Conservation (phyloP, 2,329 filamentous ascomycete genomes). For the Ambrosiella beaveri region DNA sequence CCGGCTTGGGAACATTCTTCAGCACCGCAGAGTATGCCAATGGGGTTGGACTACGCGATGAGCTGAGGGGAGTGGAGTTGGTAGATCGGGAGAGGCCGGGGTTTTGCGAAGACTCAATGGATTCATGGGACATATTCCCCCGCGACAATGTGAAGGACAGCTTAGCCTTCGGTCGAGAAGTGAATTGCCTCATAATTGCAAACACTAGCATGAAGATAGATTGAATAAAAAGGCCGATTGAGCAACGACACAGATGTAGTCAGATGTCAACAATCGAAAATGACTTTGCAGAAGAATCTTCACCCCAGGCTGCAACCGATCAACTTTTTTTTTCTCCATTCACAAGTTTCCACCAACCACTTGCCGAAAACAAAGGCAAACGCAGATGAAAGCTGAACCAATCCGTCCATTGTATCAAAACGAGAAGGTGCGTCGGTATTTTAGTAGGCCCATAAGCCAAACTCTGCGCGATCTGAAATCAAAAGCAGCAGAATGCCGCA, state of each 20-base stretch:
- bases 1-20: neutral
- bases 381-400: neutral
- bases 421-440: no score
- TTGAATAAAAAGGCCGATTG: no score
- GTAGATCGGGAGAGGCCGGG: neutral
- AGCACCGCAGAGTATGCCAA: neutral
- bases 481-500: no score
- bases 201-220: neutral
- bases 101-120: neutral
- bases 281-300: no score
- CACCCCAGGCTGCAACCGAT: no score
- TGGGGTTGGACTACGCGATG: neutral
- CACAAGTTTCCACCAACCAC: neutral
- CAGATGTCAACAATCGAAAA: no score
- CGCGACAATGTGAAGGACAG: neutral
- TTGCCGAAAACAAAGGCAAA: neutral
- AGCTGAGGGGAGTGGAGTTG: neutral
- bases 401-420: neutral
- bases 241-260: no score
- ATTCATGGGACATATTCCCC: neutral
- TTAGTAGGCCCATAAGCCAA: no score
- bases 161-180: neutral
- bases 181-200: neutral
- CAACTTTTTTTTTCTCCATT: no score
- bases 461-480: no score